Base-by-base conservation (phyloP, 768 basidiomycete species). In the Myochromella boudieri region DNA sequence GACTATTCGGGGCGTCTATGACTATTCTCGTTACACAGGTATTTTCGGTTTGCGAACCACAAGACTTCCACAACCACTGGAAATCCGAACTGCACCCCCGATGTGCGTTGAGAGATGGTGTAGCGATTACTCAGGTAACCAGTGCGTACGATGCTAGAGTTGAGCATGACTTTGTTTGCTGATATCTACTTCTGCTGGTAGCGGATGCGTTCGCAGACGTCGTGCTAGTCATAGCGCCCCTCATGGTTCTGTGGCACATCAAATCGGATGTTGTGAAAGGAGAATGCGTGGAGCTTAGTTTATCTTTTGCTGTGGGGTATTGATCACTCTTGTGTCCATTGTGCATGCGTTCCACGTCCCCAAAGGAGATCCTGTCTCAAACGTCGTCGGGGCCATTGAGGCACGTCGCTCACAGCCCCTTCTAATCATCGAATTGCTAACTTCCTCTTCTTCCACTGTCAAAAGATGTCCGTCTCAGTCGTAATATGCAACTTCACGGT, bases 201-300 rank as follows among this genome's bases (percentile, higher is more conserved):
- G 50, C 50, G 36, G 45, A 51, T 41, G 49, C 38, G n/a, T 45
- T 50, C 41, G 49, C 49, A 7, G 49, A 51, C 25, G 33, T 43
- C 4, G 41, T 51, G 12, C 22, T 51, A 1, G 37, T 47, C 2
- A 12, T 24, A 4, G 20, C 45, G 6, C 44, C 49, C 11, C 36
- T 47, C 9, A 21, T 51, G 6, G 45, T 50, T 7, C 26, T 50
- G 24, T 41, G 45, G 9, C 41, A 42, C 25, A 26, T 51, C 34
- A 43, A 42, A 42, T 46, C 50, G 12, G 25, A 37, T 9, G 38
- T 21, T 22, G 25, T 34, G n/a, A 42, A 36, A 38, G 33, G 32
- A 4, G 14, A 46, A 11, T 40, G 49, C 2, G n/a, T 51, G 12
- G 32, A 44, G 3, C 32, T 51, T 12, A 37, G 38, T 21, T 39